Conservation (phyloP, 192 early-diverging fungal genomes). For the Coemansia guatemalensis region DNA sequence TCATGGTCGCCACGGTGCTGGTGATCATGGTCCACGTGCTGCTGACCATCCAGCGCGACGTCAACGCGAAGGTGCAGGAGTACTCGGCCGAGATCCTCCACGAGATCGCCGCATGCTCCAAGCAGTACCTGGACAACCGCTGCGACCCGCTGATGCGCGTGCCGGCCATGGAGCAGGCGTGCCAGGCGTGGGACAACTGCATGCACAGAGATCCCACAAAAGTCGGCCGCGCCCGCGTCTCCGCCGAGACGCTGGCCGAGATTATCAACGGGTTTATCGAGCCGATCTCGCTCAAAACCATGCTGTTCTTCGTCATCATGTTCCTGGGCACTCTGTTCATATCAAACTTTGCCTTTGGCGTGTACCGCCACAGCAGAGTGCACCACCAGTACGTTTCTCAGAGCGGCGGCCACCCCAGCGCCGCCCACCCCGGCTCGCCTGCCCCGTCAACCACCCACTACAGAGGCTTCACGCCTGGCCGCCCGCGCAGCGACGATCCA, state of each 20-base stretch:
- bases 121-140: constrained; percentile 60
- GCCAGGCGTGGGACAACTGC: constrained; percentile 62
- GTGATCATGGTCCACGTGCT: constrained; percentile 69
- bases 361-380: constrained; percentile 45
- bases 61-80: constrained; percentile 66
- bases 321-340: constrained; percentile 50
- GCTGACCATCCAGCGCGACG: constrained; percentile 69
- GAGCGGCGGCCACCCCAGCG: constrained; percentile 6
- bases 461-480: not conserved
- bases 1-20: constrained; percentile 59
- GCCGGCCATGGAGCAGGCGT: constrained; percentile 60
- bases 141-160: constrained; percentile 60
- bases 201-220: constrained; percentile 61
- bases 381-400: constrained; percentile 33
- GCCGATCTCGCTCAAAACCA: constrained; percentile 82
- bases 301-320: constrained; percentile 59
- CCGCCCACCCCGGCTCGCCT: not conserved
- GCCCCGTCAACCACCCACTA: not conserved
- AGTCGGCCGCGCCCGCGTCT: constrained; percentile 69
- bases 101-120: constrained; percentile 63
- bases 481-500: constrained; percentile 7
- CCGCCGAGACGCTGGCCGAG: constrained; percentile 79
- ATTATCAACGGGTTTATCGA: constrained; percentile 83
- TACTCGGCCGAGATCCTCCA: constrained; percentile 61
- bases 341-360: constrained; percentile 55